Evolutionary conservation across 2,329 filamentous ascomycete species (phyloP).

Genomic region (Calonectria naviculata): DNA sequence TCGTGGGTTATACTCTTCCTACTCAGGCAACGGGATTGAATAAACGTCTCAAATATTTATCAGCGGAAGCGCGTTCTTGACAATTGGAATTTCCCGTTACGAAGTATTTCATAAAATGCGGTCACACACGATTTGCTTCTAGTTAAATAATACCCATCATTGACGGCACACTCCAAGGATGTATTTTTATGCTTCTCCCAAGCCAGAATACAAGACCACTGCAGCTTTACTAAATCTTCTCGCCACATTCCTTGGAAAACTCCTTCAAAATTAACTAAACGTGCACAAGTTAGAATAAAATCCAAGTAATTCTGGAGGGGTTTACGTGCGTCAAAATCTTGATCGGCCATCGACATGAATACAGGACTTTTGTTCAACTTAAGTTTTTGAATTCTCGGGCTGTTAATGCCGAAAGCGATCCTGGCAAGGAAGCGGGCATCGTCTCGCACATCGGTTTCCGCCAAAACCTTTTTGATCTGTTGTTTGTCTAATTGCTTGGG

Average conservation of each 20-base stretch:
- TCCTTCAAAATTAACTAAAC: neutral
- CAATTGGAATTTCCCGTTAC: too few species aligned
- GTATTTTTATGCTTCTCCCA: neutral
- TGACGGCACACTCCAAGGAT: neutral
- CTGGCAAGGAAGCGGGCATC: slow-evolving; percentile 69
- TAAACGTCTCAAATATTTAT: too few species aligned
- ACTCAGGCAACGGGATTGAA: too few species aligned
- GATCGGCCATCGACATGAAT: slow-evolving; percentile 66
- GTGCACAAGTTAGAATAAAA: neutral
- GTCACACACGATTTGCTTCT: too few species aligned
- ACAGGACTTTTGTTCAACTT: slow-evolving; percentile 57
- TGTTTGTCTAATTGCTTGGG: slow-evolving; percentile 50
- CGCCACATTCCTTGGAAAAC: neutral
- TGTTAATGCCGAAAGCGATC: slow-evolving; percentile 71
- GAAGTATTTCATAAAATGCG: too few species aligned
- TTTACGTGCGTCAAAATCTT: slow-evolving; percentile 59
- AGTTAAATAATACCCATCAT: neutral
- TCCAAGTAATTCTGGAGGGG: neutral
- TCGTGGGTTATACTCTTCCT: too few species aligned
- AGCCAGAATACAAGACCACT: neutral
- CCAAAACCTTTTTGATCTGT: slow-evolving; percentile 56
- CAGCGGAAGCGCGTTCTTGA: too few species aligned
- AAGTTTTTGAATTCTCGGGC: slow-evolving; percentile 62
- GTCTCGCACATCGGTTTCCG: slow-evolving; percentile 58
- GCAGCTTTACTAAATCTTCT: neutral